These are phyloP conservation scores for Phragmites australis DNA, from an alignment of 176 grass and related monocot genomes.

Conservation along the genomic window DNA sequence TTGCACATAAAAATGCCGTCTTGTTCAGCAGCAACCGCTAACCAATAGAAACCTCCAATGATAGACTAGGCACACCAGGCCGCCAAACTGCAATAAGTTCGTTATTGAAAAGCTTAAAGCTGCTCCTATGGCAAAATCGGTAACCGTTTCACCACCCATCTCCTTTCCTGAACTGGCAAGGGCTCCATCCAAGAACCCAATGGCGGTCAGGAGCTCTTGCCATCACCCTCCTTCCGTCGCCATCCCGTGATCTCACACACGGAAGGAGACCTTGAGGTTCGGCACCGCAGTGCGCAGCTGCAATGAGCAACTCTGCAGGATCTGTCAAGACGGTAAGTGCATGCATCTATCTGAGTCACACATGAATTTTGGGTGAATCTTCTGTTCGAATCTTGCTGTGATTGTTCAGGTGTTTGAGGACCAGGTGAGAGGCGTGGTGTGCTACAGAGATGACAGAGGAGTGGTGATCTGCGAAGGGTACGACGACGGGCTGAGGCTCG, in stretches of 20 bases:
- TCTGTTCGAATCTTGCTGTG: not conserved
- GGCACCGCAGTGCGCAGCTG: not conserved
- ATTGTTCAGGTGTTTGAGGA: constrained; percentile 64
- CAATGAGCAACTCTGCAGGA: not conserved
- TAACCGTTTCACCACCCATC: not conserved
- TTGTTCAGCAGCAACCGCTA: constrained; percentile 27
- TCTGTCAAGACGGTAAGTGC: constrained; percentile 1
- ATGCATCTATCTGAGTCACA: not conserved
- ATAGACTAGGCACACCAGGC: no score
- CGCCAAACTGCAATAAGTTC: not conserved
- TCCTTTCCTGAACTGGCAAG: not conserved
- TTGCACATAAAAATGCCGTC: not conserved
- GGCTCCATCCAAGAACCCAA: not conserved
- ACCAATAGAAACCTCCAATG: no score
- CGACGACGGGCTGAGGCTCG: constrained; percentile 57
- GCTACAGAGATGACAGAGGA: constrained; percentile 55
- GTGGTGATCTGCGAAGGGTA: constrained; percentile 68
- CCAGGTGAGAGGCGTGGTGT: constrained; percentile 54
- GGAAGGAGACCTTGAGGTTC: constrained; percentile 10
- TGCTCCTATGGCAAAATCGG: not conserved
- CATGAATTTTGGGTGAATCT: not conserved
- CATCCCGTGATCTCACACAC: not conserved
- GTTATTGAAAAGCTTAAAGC: constrained; percentile 5
- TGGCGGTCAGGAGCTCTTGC: not conserved
- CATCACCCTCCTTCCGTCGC: not conserved